A percentile compares a stretch with the other conserved stretches of the same genome.
Conservation (phyloP, 164 flowering plant genomes). For the Umbellularia californica region DNA sequence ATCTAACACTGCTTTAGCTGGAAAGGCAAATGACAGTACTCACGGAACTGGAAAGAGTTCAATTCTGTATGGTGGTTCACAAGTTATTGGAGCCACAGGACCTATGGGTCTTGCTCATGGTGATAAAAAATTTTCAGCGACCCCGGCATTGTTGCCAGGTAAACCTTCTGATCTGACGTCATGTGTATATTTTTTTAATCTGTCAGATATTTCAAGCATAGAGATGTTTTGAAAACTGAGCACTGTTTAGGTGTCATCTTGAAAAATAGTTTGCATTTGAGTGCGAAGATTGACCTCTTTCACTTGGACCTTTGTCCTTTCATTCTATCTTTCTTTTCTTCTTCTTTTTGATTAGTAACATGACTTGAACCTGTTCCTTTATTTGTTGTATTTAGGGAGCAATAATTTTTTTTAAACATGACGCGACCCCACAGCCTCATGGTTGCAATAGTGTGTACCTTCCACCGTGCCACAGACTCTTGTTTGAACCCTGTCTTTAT, state of each 20-base stretch:
- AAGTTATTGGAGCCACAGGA: constrained; percentile 66
- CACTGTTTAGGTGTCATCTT: not conserved
- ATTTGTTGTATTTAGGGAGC: too few relatives aligned
- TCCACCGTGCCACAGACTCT: too few relatives aligned
- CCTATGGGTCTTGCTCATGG: constrained; percentile 58
- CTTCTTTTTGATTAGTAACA: too few relatives aligned
- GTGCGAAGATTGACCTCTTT: too few relatives aligned
- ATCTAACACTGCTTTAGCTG: constrained; percentile 54
- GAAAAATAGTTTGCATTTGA: too few relatives aligned
- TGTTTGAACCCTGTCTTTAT: too few relatives aligned
- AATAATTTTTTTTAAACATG: too few relatives aligned
- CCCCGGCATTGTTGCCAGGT: constrained; percentile 87
- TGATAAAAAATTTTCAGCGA: constrained; percentile 70
- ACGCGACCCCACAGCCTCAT: too few relatives aligned
- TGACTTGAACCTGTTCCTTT: too few relatives aligned
- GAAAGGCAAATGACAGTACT: constrained; percentile 46
- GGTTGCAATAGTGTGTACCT: too few relatives aligned
- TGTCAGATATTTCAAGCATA: not conserved
- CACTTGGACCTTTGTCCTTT: too few relatives aligned
- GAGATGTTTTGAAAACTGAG: not conserved
- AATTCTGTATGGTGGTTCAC: constrained; percentile 63
- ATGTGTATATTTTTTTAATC: not conserved
- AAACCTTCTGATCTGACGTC: not conserved
- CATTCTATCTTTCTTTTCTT: too few relatives aligned
- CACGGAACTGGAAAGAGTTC: constrained; percentile 72